Conservation (phyloP, 2,329 filamentous ascomycete species). For the Trichoderma arundinaceum region DNA sequence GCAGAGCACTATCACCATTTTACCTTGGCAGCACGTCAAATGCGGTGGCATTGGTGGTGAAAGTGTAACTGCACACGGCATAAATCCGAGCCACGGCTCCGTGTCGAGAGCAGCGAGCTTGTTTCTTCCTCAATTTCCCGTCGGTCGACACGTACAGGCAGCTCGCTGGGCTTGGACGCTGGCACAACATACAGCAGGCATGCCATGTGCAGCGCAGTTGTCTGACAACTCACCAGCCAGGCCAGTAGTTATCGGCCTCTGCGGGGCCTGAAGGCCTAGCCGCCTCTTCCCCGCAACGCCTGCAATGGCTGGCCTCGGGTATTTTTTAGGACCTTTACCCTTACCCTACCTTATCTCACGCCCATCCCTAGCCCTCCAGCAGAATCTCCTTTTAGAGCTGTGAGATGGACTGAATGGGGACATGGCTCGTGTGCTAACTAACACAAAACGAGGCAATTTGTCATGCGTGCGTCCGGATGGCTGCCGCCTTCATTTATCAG, state of each 20-base stretch:
- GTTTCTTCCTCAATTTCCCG: too few relatives aligned
- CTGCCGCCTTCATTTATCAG: background rate
- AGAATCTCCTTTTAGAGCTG: too few relatives aligned
- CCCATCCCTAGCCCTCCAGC: too few relatives aligned
- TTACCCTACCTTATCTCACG: too few relatives aligned
- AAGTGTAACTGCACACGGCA: background rate
- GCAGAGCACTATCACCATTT: slow-evolving; percentile 34
- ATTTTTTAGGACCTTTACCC: too few relatives aligned
- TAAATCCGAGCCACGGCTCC: background rate
- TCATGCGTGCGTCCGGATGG: background rate
- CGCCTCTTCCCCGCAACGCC: too few relatives aligned
- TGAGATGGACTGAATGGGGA: too few relatives aligned
- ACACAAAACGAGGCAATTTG: background rate
- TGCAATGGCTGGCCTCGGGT: too few relatives aligned
- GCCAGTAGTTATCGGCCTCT: too few relatives aligned
- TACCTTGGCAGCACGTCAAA: slow-evolving; percentile 34
- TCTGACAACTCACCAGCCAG: background rate
- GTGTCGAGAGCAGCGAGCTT: too few relatives aligned
- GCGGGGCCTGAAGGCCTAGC: too few relatives aligned
- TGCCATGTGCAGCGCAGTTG: background rate
- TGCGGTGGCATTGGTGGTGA: background rate
- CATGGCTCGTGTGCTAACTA: background rate
- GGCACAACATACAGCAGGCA: background rate
- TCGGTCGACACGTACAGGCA: too few relatives aligned
- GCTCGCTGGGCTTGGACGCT: background rate